phyloP scores from a whole-genome alignment of 306 rosid genomes.

The Quercus cerris region DNA sequence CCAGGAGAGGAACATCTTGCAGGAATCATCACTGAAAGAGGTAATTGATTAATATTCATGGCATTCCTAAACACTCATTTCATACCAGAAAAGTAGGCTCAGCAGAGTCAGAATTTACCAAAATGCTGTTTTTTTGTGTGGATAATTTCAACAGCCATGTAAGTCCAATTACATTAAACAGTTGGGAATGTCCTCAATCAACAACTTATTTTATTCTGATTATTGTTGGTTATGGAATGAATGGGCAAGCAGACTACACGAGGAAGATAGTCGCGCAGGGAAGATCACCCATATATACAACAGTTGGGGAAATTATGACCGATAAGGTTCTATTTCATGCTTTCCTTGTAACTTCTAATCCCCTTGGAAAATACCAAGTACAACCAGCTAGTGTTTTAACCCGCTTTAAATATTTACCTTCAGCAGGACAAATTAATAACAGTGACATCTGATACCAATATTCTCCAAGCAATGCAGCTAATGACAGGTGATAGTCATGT shows the following conservation, averaged over 20 bases:
- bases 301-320: slow-evolving; percentile 84
- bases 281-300: slow-evolving; percentile 66
- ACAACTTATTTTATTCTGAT: not conserved
- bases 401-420: not conserved
- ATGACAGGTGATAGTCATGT: slow-evolving; percentile 59
- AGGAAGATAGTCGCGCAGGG: slow-evolving; percentile 73
- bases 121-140: not conserved
- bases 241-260: slow-evolving; percentile 52
- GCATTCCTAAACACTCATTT: not conserved
- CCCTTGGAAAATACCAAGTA: not conserved
- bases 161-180: not conserved
- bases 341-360: not conserved
- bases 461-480: slow-evolving; percentile 86
- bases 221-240: slow-evolving; percentile 9
- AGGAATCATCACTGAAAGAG: slow-evolving; percentile 93
- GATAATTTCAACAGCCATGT: not conserved
- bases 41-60: slow-evolving; percentile 27
- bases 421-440: slow-evolving; percentile 65
- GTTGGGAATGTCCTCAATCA: not conserved
- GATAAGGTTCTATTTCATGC: slow-evolving; percentile 48
- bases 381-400: not conserved
- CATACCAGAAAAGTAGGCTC: not conserved
- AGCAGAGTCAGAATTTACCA: not conserved
- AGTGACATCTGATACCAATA: slow-evolving; percentile 70
- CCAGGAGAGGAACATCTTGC: slow-evolving; percentile 64